Evolutionary conservation across 1,284 basidiomycete species (phyloP).

Genomic region (Cryptococcus hybrid): DNA sequence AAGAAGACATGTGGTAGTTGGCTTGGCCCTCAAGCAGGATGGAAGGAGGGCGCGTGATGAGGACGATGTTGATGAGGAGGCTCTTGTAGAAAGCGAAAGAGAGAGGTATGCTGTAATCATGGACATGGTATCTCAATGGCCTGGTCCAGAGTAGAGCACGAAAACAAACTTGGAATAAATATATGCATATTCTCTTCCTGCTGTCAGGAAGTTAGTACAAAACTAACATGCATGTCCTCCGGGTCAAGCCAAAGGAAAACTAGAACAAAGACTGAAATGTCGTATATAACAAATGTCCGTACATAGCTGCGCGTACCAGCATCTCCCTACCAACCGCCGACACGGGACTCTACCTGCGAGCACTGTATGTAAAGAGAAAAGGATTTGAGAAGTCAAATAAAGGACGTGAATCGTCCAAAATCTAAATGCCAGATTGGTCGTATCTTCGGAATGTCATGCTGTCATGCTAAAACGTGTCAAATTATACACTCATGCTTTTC

Average conservation of each 20-base stretch:
- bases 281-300: constrained; percentile 1
- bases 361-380: too few species aligned
- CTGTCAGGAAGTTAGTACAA: too few species aligned
- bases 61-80: constrained; percentile 44
- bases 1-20: constrained; percentile 43
- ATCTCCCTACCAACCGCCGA: too few species aligned
- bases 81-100: constrained; percentile 52
- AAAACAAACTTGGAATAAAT: not conserved
- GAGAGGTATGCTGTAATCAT: constrained; percentile 65
- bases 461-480: too few species aligned
- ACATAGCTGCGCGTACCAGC: constrained; percentile 1
- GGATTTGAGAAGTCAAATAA: too few species aligned
- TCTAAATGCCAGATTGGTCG: too few species aligned
- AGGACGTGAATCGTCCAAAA: too few species aligned
- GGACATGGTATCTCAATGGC: constrained; percentile 59
- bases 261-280: not conserved
- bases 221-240: not conserved
- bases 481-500: too few species aligned
- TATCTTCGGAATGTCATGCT: too few species aligned
- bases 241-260: not conserved
- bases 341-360: too few species aligned
- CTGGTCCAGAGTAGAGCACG: constrained; percentile 21
- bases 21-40: constrained; percentile 41
- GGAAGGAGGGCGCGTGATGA: constrained; percentile 48
- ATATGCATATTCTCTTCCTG: not conserved